These are phyloP conservation scores for Exidia glandulosa DNA, from an alignment of 768 basidiomycete genomes.

Conservation along the genomic window DNA sequence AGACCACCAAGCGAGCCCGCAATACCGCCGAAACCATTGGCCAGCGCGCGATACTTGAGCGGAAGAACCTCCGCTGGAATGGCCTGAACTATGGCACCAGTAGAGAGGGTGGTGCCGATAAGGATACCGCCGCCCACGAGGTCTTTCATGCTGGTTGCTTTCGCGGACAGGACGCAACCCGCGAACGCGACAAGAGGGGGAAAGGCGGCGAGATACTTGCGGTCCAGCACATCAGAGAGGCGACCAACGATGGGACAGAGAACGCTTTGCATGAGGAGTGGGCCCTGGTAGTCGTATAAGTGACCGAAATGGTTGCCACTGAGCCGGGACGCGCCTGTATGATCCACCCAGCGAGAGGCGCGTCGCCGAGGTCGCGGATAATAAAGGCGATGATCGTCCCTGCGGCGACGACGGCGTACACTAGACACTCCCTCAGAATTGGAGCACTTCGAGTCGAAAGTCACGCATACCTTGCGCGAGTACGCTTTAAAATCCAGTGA, in stretches of 20 bases:
- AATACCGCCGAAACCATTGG: slow-evolving; percentile 3
- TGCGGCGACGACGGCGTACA: slow-evolving; percentile 1
- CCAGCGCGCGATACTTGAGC: slow-evolving; percentile 4
- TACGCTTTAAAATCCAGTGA: no score
- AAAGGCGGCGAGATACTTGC: slow-evolving; percentile 5
- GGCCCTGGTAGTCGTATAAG: neutral
- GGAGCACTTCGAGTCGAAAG: neutral
- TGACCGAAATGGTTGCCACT: neutral
- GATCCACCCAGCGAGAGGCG: slow-evolving; percentile 4
- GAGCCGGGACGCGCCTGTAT: neutral
- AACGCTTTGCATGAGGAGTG: slow-evolving; percentile 5
- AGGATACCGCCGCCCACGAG: slow-evolving; percentile 7
- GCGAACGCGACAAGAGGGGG: slow-evolving; percentile 7
- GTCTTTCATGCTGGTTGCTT: slow-evolving; percentile 2
- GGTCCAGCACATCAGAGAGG: slow-evolving; percentile 4
- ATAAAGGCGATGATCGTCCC: slow-evolving; percentile 1
- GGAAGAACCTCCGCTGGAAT: slow-evolving; percentile 6
- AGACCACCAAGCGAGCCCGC: neutral
- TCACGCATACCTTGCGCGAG: neutral
- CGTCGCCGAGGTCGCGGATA: slow-evolving; percentile 1
- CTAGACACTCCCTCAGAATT: neutral
- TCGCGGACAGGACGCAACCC: slow-evolving; percentile 1
- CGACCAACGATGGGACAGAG: slow-evolving; percentile 5
- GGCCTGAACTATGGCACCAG: slow-evolving; percentile 4
- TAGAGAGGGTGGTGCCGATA: slow-evolving; percentile 4